Base-by-base conservation (phyloP, 2,329 filamentous ascomycete genomes). In the Tolypocladium endophyticum region DNA sequence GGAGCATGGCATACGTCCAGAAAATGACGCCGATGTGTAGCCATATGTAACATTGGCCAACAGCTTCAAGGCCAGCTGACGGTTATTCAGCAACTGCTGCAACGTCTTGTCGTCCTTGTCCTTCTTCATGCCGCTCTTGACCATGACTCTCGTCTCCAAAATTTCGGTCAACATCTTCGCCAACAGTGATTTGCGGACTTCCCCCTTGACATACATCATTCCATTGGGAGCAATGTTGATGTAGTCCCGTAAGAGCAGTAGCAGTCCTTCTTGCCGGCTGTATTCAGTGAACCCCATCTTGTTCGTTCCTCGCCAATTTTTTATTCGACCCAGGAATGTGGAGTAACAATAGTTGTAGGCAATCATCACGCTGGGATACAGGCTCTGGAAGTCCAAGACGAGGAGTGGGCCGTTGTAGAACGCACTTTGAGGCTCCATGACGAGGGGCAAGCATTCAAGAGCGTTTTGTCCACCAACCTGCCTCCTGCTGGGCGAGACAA, bases 321-420 rank as follows among this genome's bases (percentile, higher is more conserved):
- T 84, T 45, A 96, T 86, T 36, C 94, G 85, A 0, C 94, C 94
- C 0, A 97, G 80, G 66, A 92, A 99, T 0, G 94, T 99, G 0
- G 94, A 97, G 70, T 99, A 99, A 76, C 94, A 99, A 70, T 97
- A 94, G 69, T 99, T 99, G 77, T 99, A 97, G 0, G 94, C 94
- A 69, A 99, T 97, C 92, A 99, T 97, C 61, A 97, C 87, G 72
- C 92, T 97, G 0, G 94, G 94, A 65, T 99, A 99, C 55, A 99
- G 76, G 61, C 91, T 96, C 69, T 97, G 93, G 64, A 99, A 99
- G 73, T 99, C 94, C 8, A 99, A 79, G 0, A 99, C 94, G 4
- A 99, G 71, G 0, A 99, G 72, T 0, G 94, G 94, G 62, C 90
- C 94, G 60, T 80, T 91, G 73, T 99, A 99, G 70, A 99, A 96